Percentiles rank a stretch among this genome's conserved stretches.
Evolutionary conservation across 208 protist genomes (phyloP).

Genomic region (Angomonas ambiguus): DNA sequence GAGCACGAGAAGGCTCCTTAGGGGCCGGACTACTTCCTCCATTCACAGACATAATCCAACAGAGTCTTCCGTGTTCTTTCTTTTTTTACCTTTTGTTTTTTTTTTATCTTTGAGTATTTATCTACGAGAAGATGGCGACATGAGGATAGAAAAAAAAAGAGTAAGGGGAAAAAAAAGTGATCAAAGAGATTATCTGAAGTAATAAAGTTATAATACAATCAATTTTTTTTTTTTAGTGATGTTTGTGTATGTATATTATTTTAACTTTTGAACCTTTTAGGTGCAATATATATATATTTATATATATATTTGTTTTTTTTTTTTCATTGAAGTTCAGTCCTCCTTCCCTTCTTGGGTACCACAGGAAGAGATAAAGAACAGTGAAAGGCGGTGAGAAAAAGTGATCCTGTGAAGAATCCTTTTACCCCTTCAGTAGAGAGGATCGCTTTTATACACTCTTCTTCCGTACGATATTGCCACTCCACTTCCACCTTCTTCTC

Average conservation of each 20-base stretch:
- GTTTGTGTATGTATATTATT: background rate
- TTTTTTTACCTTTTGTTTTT: background rate
- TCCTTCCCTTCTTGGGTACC: no score
- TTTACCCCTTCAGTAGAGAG: no score
- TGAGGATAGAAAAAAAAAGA: background rate
- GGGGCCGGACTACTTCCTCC: background rate
- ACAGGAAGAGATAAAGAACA: background rate
- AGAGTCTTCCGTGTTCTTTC: background rate
- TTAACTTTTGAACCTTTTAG: no score
- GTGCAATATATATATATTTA: no score
- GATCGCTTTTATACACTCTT: no score
- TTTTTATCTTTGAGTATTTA: no score
- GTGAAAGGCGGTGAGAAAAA: background rate
- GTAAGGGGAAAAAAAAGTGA: conserved; percentile 8
- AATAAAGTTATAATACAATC: background rate
- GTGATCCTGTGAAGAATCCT: no score
- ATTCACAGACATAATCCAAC: background rate
- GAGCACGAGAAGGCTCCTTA: background rate
- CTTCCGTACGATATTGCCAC: background rate
- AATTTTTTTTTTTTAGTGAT: conserved; percentile 2
- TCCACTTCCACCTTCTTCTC: no score
- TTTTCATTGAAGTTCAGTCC: no score
- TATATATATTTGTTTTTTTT: background rate
- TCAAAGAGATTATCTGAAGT: background rate
- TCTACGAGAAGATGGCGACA: background rate